phyloP scores from a whole-genome alignment of 768 basidiomycete species.

The Exsudoporus frostii region DNA sequence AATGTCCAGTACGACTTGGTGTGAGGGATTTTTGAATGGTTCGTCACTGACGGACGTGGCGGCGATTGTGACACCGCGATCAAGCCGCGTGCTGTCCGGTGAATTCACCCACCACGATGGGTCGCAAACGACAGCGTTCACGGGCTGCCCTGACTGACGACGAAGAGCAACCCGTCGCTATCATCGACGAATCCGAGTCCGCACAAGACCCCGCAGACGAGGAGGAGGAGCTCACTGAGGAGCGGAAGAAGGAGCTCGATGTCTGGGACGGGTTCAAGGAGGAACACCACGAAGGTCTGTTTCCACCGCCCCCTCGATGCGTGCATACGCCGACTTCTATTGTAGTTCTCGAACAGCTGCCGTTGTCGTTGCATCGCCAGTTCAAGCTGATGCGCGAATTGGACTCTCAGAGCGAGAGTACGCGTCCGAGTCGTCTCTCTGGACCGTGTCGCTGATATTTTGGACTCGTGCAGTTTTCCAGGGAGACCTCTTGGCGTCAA shows the following conservation, averaged over 20 bases:
- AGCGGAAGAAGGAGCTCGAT: constrained; percentile 52
- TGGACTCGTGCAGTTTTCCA: constrained; percentile 35
- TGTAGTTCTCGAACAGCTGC: constrained; percentile 74
- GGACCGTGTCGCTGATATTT: constrained; percentile 1
- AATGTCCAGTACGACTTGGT: background rate
- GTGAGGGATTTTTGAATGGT: too few relatives aligned
- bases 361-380: constrained; percentile 68
- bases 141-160: constrained; percentile 35
- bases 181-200: constrained; percentile 12
- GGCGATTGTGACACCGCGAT: constrained; percentile 2
- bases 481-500: constrained; percentile 39
- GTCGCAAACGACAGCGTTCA: constrained; percentile 49
- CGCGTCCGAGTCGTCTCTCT: constrained; percentile 10
- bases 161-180: constrained; percentile 22
- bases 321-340: background rate
- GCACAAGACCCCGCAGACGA: constrained; percentile 4
- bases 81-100: constrained; percentile 1
- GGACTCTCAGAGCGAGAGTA: constrained; percentile 63
- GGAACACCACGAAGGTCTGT: constrained; percentile 73
- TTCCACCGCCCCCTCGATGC: background rate
- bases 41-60: background rate
- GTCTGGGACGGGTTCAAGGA: constrained; percentile 77
- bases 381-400: constrained; percentile 69
- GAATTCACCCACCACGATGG: constrained; percentile 14
- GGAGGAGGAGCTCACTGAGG: constrained; percentile 16